Evolutionary conservation across 2,329 filamentous ascomycete species (phyloP).

Genomic region (Cercospora sojina): DNA sequence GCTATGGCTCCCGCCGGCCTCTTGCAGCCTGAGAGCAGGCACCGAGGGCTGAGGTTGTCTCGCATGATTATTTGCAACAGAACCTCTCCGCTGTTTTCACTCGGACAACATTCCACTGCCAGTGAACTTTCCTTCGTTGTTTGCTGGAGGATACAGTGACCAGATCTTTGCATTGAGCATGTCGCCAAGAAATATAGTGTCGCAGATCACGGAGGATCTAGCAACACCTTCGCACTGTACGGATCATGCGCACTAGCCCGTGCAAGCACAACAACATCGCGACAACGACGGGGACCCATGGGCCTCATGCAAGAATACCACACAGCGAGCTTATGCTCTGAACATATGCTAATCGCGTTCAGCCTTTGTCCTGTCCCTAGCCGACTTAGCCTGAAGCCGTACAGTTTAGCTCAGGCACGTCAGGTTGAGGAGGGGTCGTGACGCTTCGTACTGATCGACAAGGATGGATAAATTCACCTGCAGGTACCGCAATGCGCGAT

Average conservation of each 20-base stretch:
- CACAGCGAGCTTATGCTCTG: not conserved
- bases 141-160: not conserved
- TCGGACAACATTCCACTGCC: not conserved
- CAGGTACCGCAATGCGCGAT: not conserved
- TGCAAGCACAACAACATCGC: not conserved
- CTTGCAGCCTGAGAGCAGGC: not conserved
- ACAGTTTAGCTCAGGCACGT: not conserved
- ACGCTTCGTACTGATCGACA: not conserved
- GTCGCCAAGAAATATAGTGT: not conserved
- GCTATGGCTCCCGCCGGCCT: not conserved
- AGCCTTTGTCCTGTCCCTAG: not conserved
- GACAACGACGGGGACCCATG: not conserved
- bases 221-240: not conserved
- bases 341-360: not conserved
- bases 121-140: not conserved
- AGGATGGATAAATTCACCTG: constrained; percentile 7
- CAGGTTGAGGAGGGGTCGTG: not conserved
- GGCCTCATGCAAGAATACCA: not conserved
- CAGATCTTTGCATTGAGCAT: not conserved
- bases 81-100: not conserved
- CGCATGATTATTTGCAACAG: not conserved
- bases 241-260: not conserved
- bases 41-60: not conserved
- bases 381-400: not conserved
- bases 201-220: not conserved